Evolutionary conservation across 371 early-diverging fungal genomes (phyloP), one percentile per base, ranked within the genome.

Genomic region (Sporodiniella umbellata): DNA sequence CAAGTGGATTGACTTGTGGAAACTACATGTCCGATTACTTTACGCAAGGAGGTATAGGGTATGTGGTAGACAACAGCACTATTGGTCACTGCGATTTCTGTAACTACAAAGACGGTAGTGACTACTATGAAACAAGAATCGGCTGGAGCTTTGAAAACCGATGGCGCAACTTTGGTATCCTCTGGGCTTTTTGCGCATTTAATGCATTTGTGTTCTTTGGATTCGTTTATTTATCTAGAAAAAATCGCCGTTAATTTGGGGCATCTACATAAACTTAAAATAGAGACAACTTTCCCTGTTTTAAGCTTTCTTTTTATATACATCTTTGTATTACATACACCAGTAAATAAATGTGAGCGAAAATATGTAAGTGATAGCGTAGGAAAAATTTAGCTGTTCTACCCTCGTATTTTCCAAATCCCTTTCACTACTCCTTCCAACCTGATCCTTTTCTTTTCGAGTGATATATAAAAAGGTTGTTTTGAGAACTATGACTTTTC

Each of bases 151-250:
- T 63, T 48, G 58, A 11, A 2, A 62, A 87, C 51, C 75, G 78
- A 31, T 89, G 84, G 81, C 72, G 86, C 51, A 85, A 87, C 62
- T 60, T 83, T 45, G 79, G 79, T n/a, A 77, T 87, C 38, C 35
- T 89, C 4, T 38, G 73, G 7, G 78, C 69, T 0, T 85, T 76
- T 56, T 45, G 62, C 12, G 53, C 49, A 14, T 80, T 79, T 50
- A 84, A 84, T 48, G 42, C 78, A 8, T 17, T 55, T 19, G 65
- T 78, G 42, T 61, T 68, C 53, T n/a, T 66, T 12, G 42, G 10
- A 17, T 33, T 64, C 8, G 64, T 64, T 30, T 64, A 60, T 24
- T 46, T 42, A 50, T 53, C 52, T 14, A 43, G 64, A 25, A 64
- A 56, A 21, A 53, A 50, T 17, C 51, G 56, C 40, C 48, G 64